Evolutionary conservation across 306 rosid species (phyloP), one percentile per base, ranked within the genome.

Genomic region (Cicer yamashitae): DNA sequence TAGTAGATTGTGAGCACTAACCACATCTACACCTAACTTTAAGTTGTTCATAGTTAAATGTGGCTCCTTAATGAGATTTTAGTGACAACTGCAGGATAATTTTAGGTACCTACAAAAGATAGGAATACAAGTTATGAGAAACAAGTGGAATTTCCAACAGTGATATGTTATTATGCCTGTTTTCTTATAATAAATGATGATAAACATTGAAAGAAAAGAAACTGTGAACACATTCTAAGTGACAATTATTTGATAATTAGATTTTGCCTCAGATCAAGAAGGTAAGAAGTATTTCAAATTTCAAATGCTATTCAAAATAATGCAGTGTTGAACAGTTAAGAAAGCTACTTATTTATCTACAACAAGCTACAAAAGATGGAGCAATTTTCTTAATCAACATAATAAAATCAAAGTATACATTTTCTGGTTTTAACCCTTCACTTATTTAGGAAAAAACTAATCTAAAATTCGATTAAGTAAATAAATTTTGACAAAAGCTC

Each of bases 1-100:
- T 54, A 90, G 76, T 6, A 93, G 91, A 79, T 93, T 90, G 85
- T 93, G 98, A 40, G 98, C 96, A 58, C 98, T 61, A 25, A 89
- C 84, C 76, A 90, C 87, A 20, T 90, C 96, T 50, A 90, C 90
- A 45, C 96, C 96, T 45, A 93, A 84, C 90, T 90, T 93, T 14
- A 93, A 88, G 83, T 89, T 89, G 80, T 51, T 86, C 92, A 89
- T 84, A 0, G 37, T 85, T 60, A 37, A 70, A 78, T 75, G 25
- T 58, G 44, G 22, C 54, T 67, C 75, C 60, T 37, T 52, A 74
- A 46, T 39, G 34, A 79, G 63, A 80, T 39, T 18, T 72, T 62
- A 22, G 14, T 20, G 8, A 40, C 59, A 79, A 75, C 62, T 30
- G 34, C 73, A 15, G 58, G 82, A 51, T 67, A 17, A 58, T 41